Evolutionary conservation across 306 rosid species (phyloP).

Genomic region (Dalbergia cultrata): DNA sequence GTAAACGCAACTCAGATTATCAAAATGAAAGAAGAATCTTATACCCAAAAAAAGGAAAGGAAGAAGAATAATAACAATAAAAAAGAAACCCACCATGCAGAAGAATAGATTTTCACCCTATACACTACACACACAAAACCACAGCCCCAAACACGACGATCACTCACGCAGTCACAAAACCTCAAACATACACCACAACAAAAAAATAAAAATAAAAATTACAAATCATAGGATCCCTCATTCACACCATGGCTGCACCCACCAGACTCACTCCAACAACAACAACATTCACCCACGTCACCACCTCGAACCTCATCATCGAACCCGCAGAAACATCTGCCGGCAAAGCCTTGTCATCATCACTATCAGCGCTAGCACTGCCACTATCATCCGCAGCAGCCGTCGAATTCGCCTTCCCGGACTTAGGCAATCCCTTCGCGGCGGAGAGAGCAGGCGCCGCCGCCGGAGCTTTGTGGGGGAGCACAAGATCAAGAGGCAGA

Average conservation of each 20-base stretch:
- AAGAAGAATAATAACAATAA: background rate
- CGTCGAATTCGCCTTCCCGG: conserved; percentile 39
- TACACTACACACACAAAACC: conserved; percentile 11
- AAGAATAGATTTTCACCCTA: conserved; percentile 12
- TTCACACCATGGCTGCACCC: conserved; percentile 37
- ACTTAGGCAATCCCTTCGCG: conserved; percentile 43
- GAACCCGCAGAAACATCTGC: conserved; percentile 29
- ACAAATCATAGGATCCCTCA: conserved; percentile 13
- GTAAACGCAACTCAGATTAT: too few species aligned
- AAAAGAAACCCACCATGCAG: conserved; percentile 31
- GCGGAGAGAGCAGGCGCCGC: conserved; percentile 52
- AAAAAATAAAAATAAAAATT: background rate
- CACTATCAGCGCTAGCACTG: conserved; percentile 29
- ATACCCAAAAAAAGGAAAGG: too few species aligned
- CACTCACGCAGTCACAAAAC: conserved; percentile 45
- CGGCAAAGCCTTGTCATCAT: conserved; percentile 37
- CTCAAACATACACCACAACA: background rate
- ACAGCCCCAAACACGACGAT: background rate
- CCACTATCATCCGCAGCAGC: conserved; percentile 29
- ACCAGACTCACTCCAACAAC: conserved; percentile 47
- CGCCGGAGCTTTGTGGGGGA: conserved; percentile 59
- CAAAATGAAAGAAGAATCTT: background rate
- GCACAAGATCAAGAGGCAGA: conserved; percentile 70
- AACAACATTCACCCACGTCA: conserved; percentile 35
- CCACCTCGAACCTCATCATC: background rate